Conservation (phyloP, 176 grass and related monocot species). For the barley (Hordeum vulgare) region MorexV3_pseudomolecules_assembly NC_058518.1:486428481-486428980, state of each 20-base stretch:
- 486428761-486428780: neutral
- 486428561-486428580: neutral
- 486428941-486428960: neutral
- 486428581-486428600: neutral
- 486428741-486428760: neutral
- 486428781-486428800: neutral
- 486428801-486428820: neutral
- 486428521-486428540: neutral
- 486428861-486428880: neutral
- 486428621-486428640: neutral
- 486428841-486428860: neutral
- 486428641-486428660: neutral
- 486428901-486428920: neutral
- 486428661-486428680: neutral
- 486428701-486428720: neutral
- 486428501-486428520: constrained; percentile 18
- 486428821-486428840: neutral
- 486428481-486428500: constrained; percentile 92
- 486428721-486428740: neutral
- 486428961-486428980: neutral
- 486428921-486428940: neutral
- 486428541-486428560: neutral
- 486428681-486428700: neutral
- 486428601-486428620: neutral
- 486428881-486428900: neutral